phyloP scores from a whole-genome alignment of 2,329 filamentous ascomycete genomes.

The Scedosporium minutisporum region DNA sequence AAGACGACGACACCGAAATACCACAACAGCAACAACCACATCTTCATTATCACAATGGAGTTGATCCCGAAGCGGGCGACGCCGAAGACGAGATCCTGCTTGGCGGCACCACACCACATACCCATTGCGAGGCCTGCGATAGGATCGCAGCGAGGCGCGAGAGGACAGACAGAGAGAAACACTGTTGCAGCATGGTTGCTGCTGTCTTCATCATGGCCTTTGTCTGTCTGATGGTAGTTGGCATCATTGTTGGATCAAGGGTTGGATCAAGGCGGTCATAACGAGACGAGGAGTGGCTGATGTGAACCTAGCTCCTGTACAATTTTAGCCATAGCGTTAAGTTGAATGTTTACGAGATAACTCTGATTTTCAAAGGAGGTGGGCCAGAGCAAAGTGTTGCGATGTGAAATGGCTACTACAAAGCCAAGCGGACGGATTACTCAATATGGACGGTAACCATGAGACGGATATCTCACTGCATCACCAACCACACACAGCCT shows the following conservation, averaged over 20 bases:
- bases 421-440: no score
- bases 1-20: neutral
- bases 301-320: no score
- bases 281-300: no score
- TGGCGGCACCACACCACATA: neutral
- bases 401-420: no score
- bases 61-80: neutral
- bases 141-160: neutral
- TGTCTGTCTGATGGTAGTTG: neutral
- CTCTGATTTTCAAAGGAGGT: no score
- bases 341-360: no score
- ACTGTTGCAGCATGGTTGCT: neutral
- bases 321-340: no score
- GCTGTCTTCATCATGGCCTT: neutral
- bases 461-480: no score
- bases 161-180: neutral
- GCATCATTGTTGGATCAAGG: neutral
- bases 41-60: neutral
- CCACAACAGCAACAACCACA: neutral
- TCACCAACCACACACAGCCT: no score
- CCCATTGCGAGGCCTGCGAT: neutral
- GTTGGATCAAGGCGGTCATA: neutral
- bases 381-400: no score
- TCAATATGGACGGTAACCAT: no score
- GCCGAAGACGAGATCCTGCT: neutral